Evolutionary conservation across 805 yeast species (phyloP), one percentile per base, ranked within the genome.

Genomic region (Lachancea dasiensis): DNA sequence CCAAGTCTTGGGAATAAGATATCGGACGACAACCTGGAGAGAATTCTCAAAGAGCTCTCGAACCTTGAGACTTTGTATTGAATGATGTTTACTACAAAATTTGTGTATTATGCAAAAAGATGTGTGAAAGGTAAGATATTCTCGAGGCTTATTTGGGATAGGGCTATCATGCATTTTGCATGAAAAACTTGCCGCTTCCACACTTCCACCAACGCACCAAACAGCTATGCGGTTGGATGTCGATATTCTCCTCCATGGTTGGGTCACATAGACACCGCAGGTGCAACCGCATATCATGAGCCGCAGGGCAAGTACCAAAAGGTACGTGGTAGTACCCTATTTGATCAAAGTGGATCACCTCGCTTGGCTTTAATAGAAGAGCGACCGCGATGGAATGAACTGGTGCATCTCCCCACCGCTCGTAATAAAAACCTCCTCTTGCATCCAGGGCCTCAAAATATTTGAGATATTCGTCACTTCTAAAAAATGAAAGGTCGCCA

Each of bases 331-430:
- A 69, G 56, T 86, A 86, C 0, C 95, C 95, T 13, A 86, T 68
- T 50, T 86, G 95, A 40, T 79, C 79, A 58, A 87, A 84, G 64
- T 81, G 86, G 54, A 79, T 81, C 28, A 87, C 61, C 53, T 85
- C 81, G 13, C 66, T 56, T 37, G 65, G 70, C 44, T 77, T 73
- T 44, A 84, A 60, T 30, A 84, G 56, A 29, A 84, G 56, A 0
- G 82, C 57, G 1, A 74, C 78, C 1, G 77, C 95, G 20, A 86
- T 65, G 0, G 90, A 68, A 57, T 86, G 95, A 11, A 86, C 84
- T 0, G 95, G 95, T 0, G 95, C 95, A 63, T 87, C 96, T 11
- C 96, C 96, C 96, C 96, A 87, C 41, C 95, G 65, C 60, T 86
- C 95, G 40, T 82, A 81, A 58, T 81, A 81, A 54, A 85, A 84